Base-by-base conservation (phyloP, 2,329 filamentous ascomycete genomes). In the Alternaria incomplexa region DNA sequence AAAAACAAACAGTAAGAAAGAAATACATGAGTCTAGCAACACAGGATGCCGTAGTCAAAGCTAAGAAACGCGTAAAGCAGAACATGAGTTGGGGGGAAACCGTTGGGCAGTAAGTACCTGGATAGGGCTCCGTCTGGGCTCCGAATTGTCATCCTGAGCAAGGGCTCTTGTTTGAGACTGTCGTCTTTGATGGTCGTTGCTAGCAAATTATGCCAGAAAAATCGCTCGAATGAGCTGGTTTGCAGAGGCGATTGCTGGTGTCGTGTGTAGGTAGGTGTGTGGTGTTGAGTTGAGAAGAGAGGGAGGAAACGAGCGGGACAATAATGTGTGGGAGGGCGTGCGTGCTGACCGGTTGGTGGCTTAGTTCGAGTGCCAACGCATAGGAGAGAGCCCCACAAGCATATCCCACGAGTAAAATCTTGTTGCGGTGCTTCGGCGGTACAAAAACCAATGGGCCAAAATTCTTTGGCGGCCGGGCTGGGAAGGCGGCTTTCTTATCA, bases 81-180 rank as follows among this genome's bases (percentile, higher is more conserved):
- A 72, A 70, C 60, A 51, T 52, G 62, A 56, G 62, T 66, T 64
- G 64, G 70, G 67, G 70, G 67, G 69, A 70, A 72, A 79, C 76
- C 77, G 65, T 74, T 77, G 79, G 78, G 77, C 76, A 78, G 74
- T 81, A 81, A 80, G 76, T 81, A 81, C 79, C 79, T 81, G 69
- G 77, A 75, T 71, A 76, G 71, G 77, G 74, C 74, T 80, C 73
- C 72, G 73, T 77, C 72, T 78, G 77, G 78, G 75, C 76, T 81
- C 78, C 77, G 79, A 81, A 76, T 76, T 79, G 78, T 77, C 79
- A 81, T 81, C 74, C 77, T 81, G 79, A 80, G 75, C 77, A 73
- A 75, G 74, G 74, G 78, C 77, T 79, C 77, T 75, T 73, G 66
- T 65, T 59, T 69, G 56, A 58, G 56, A 58, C 66, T 73, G 69